phyloP scores from a whole-genome alignment of 2,329 filamentous ascomycete species.

The Pseudomassariella vexata region DNA sequence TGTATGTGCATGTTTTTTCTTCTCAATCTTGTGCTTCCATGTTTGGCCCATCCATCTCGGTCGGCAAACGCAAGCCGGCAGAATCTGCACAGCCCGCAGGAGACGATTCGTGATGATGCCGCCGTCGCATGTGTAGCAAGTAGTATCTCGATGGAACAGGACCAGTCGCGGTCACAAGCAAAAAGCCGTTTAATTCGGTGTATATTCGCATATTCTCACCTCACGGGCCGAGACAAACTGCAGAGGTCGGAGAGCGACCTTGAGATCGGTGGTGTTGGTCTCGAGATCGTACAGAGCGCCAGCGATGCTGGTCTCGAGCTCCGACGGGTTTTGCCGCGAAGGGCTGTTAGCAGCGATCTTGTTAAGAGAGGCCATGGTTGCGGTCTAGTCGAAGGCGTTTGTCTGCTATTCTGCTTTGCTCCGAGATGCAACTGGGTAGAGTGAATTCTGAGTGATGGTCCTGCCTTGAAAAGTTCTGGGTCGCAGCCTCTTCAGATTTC shows the following conservation, averaged over 20 bases:
- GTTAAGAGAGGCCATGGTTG: constrained; percentile 75
- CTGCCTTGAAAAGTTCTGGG: too few species aligned
- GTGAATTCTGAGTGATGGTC: too few species aligned
- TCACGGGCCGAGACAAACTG: constrained; percentile 99
- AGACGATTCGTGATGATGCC: background rate
- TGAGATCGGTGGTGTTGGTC: constrained; percentile 98
- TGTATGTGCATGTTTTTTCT: constrained; percentile 1
- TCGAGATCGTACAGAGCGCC: constrained; percentile 98
- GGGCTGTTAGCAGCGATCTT: constrained; percentile 98
- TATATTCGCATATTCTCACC: constrained; percentile 61
- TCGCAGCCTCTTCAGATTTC: too few species aligned
- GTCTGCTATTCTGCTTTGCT: too few species aligned
- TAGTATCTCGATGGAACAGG: constrained; percentile 6
- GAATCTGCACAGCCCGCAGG: background rate
- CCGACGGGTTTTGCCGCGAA: constrained; percentile 90
- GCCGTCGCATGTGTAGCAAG: constrained; percentile 2
- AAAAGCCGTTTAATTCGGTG: background rate
- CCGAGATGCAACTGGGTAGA: too few species aligned
- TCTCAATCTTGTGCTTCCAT: background rate
- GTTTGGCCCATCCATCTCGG: background rate
- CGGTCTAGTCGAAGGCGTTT: constrained; percentile 23
- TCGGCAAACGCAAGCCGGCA: background rate
- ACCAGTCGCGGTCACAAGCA: constrained; percentile 1
- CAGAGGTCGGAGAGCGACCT: constrained; percentile 90
- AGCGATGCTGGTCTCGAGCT: constrained; percentile 96